A percentile compares a stretch with the other conserved stretches of the same genome.
phyloP scores from a whole-genome alignment of 179 eudicot species.

The Sideroxylon spinosum region DNA sequence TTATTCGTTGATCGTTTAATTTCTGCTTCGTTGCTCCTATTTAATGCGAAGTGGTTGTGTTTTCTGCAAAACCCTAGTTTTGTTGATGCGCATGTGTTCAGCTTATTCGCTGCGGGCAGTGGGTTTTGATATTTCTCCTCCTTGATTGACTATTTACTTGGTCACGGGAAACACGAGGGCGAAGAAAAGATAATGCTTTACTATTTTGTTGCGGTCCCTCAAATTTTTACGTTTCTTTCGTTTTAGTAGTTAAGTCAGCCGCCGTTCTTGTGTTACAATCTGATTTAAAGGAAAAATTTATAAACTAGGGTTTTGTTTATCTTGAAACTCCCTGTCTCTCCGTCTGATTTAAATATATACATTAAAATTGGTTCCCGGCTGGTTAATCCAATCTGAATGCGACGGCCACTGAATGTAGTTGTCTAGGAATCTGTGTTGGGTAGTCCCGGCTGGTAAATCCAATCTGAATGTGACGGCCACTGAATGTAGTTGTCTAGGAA shows the following conservation, averaged over 20 bases:
- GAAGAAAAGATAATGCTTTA: neutral
- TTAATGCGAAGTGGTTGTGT: neutral
- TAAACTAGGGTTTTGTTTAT: too few relatives aligned
- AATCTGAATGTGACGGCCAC: neutral
- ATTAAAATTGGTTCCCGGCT: neutral
- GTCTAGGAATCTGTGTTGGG: neutral
- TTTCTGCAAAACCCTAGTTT: too few relatives aligned
- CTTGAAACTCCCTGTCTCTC: too few relatives aligned
- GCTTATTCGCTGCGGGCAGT: neutral
- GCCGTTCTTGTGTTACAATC: too few relatives aligned
- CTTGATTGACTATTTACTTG: neutral
- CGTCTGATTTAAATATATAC: neutral
- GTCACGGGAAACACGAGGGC: neutral
- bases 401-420: neutral
- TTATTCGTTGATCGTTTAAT: neutral
- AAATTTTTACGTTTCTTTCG: neutral
- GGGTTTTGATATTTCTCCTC: neutral
- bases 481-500: neutral
- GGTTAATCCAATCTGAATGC: neutral
- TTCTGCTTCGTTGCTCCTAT: neutral
- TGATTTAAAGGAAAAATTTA: too few relatives aligned
- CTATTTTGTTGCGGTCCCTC: neutral
- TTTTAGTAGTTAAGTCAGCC: too few relatives aligned
- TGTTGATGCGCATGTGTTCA: too few relatives aligned
- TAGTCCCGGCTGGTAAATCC: neutral